Conservation (phyloP, 2,329 filamentous ascomycete genomes). For the Arachnomyces sp. region DNA sequence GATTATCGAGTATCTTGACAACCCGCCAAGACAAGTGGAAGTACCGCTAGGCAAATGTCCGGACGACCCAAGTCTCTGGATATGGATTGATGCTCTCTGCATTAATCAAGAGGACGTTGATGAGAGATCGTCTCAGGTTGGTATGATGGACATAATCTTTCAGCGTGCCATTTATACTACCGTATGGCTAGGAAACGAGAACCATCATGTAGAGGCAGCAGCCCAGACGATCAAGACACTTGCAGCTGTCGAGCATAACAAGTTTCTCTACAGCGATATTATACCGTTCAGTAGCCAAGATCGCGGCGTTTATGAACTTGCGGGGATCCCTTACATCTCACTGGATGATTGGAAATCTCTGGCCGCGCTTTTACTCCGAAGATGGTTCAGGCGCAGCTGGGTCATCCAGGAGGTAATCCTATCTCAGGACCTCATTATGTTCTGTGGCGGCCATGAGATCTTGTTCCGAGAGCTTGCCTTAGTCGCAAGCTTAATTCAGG, state of each 20-base stretch:
- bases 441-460: conserved; percentile 10
- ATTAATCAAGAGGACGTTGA: conserved; percentile 13
- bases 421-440: conserved; percentile 9
- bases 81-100: conserved; percentile 14
- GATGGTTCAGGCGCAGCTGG: conserved; percentile 17
- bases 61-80: conserved; percentile 3
- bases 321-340: conserved; percentile 8
- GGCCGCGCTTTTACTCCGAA: conserved; percentile 12
- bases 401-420: conserved; percentile 17
- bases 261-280: conserved; percentile 4
- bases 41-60: not conserved
- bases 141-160: conserved; percentile 13
- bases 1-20: too few relatives aligned
- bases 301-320: conserved; percentile 5
- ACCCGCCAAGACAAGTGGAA: too few relatives aligned
- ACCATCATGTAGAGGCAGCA: conserved; percentile 7
- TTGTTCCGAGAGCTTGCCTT: conserved; percentile 7
- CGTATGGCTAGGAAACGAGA: conserved; percentile 16
- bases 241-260: not conserved
- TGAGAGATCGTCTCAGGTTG: conserved; percentile 11
- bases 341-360: conserved; percentile 9
- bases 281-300: conserved; percentile 1
- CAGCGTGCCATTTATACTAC: conserved; percentile 11
- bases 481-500: conserved; percentile 1
- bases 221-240: conserved; percentile 7